phyloP scores from a whole-genome alignment of 768 basidiomycete species.

The Lactarius psammicola region DNA sequence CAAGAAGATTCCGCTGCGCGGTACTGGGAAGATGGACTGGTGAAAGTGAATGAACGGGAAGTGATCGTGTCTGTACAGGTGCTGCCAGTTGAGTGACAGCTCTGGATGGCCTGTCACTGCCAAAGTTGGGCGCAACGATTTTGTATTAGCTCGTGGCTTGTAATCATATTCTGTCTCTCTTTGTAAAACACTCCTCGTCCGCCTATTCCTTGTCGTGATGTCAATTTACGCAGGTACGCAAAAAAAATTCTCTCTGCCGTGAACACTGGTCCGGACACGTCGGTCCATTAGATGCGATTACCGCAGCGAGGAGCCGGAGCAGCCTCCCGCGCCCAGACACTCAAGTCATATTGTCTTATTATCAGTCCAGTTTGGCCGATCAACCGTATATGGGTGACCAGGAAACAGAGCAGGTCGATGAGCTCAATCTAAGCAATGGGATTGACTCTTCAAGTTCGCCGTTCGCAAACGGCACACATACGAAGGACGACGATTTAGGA shows the following conservation, averaged over 20 bases:
- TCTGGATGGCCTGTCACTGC: background rate
- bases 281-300: background rate
- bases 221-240: background rate
- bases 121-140: background rate
- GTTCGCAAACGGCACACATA: background rate
- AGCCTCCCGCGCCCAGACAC: conserved; percentile 38
- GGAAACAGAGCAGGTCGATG: conserved; percentile 12
- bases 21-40: conserved; percentile 68
- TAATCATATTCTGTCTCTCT: background rate
- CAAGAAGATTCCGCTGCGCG: conserved; percentile 61
- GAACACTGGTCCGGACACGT: background rate
- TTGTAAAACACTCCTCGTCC: background rate
- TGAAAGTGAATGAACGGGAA: conserved; percentile 36
- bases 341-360: conserved; percentile 51
- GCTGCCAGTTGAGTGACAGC: background rate
- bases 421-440: conserved; percentile 10
- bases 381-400: conserved; percentile 32
- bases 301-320: conserved; percentile 33
- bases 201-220: background rate
- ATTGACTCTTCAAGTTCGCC: conserved; percentile 22
- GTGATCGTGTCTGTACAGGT: background rate
- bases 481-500: conserved; percentile 9
- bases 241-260: background rate
- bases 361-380: conserved; percentile 52
- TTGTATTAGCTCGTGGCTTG: background rate